Percentiles rank a stretch among this genome's conserved stretches.
These are phyloP conservation scores for Fusarium hainanense DNA, from an alignment of 2,329 filamentous ascomycete species.

Conservation along the genomic window DNA sequence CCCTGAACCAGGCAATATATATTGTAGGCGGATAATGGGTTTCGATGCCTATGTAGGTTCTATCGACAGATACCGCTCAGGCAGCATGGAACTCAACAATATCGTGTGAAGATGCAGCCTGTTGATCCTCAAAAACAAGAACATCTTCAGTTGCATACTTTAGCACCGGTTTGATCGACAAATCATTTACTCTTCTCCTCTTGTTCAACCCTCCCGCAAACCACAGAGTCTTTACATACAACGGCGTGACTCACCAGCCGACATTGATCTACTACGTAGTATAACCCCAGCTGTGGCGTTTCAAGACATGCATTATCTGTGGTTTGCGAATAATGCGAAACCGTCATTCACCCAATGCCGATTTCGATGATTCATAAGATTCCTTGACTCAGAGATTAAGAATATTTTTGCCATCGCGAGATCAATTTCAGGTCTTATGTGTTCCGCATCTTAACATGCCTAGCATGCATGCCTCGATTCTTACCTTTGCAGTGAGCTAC, in stretches of 20 bases:
- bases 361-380: not conserved
- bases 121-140: not conserved
- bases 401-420: not conserved
- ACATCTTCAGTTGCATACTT: not conserved
- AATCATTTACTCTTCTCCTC: not conserved
- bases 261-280: not conserved
- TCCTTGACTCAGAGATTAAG: not conserved
- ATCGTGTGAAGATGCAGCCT: not conserved
- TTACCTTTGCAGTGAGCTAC: not conserved
- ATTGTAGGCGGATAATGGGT: not conserved
- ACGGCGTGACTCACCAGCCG: conserved; percentile 12
- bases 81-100: not conserved
- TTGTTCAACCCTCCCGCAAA: not conserved
- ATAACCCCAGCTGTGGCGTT: not conserved
- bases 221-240: not conserved
- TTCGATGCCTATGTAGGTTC: not conserved
- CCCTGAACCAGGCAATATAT: not conserved
- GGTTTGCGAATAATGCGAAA: not conserved
- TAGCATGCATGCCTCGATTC: not conserved
- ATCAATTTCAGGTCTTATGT: not conserved
- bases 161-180: not conserved
- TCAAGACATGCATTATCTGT: conserved; percentile 10
- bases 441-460: not conserved
- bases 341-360: not conserved
- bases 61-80: not conserved